phyloP scores from a whole-genome alignment of 306 rosid genomes.

The Begonia loranthoides region DNA sequence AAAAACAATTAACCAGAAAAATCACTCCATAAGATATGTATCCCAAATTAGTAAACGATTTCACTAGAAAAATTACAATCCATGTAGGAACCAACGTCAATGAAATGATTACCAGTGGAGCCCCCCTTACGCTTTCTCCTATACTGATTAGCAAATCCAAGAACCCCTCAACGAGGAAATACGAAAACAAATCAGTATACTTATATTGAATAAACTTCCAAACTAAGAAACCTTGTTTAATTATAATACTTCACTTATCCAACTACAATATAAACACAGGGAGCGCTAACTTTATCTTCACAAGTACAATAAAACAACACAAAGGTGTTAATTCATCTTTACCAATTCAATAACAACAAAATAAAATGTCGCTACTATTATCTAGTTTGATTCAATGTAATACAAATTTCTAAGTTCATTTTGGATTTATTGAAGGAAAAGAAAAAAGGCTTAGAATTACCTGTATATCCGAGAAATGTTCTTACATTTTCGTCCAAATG shows the following conservation, averaged over 20 bases:
- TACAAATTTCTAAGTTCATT: conserved; percentile 5
- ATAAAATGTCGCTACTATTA: too few relatives aligned
- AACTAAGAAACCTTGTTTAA: too few relatives aligned
- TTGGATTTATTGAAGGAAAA: conserved; percentile 6
- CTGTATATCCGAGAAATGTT: conserved; percentile 86
- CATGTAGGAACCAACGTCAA: background rate
- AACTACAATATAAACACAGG: too few relatives aligned
- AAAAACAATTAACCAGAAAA: conserved; percentile 12
- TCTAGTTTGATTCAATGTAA: too few relatives aligned
- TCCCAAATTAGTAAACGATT: background rate
- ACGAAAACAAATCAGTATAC: conserved; percentile 34
- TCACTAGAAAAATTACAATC: background rate
- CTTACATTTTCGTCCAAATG: conserved; percentile 53
- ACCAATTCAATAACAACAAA: background rate
- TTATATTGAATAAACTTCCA: background rate
- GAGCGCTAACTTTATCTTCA: background rate
- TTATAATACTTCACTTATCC: too few relatives aligned
- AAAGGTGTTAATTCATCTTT: background rate
- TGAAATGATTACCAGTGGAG: conserved; percentile 71
- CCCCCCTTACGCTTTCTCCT: conserved; percentile 79
- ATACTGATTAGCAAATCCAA: conserved; percentile 60
- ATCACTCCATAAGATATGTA: conserved; percentile 6
- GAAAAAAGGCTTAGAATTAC: conserved; percentile 36
- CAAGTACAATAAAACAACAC: background rate
- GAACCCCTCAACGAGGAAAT: conserved; percentile 64